phyloP scores from a whole-genome alignment of 108 stramenopile genomes.

The Thalassiosira profunda region DNA sequence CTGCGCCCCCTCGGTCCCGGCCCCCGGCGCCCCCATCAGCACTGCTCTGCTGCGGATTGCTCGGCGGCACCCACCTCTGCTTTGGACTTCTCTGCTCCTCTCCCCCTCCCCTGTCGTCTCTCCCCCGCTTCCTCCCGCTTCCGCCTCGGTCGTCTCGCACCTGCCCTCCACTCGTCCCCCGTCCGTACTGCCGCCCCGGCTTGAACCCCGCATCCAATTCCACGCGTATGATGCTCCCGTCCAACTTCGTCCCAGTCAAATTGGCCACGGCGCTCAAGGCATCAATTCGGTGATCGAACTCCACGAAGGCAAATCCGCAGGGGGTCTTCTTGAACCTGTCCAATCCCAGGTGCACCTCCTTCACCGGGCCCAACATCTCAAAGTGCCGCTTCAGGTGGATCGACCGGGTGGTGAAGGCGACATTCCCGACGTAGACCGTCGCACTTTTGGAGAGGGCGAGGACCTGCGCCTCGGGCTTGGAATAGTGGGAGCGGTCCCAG shows the following conservation, averaged over 20 bases:
- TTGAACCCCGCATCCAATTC: slow-evolving; percentile 97
- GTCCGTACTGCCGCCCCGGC: slow-evolving; percentile 94
- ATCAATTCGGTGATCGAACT: slow-evolving; percentile 77
- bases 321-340: slow-evolving; percentile 86
- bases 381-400: slow-evolving; percentile 88
- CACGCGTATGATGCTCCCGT: slow-evolving; percentile 93
- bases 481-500: slow-evolving; percentile 90
- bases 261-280: slow-evolving; percentile 75
- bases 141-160: slow-evolving; percentile 90
- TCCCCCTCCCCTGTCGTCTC: too few species aligned
- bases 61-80: too few species aligned
- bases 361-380: slow-evolving; percentile 86
- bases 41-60: too few species aligned
- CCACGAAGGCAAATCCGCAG: slow-evolving; percentile 97
- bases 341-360: slow-evolving; percentile 92
- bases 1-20: too few species aligned
- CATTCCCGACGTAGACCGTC: slow-evolving; percentile 96
- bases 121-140: slow-evolving; percentile 24
- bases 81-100: too few species aligned
- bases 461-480: slow-evolving; percentile 74
- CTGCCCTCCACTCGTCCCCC: slow-evolving; percentile 95
- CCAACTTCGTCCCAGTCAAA: slow-evolving; percentile 89
- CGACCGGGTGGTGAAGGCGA: slow-evolving; percentile 94
- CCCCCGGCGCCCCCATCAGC: too few species aligned
- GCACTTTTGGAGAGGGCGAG: slow-evolving; percentile 63